Evolutionary conservation across 257 asterid genomes (phyloP), one percentile per base, ranked within the genome.

Genomic region (Voacanga thouarsii): DNA sequence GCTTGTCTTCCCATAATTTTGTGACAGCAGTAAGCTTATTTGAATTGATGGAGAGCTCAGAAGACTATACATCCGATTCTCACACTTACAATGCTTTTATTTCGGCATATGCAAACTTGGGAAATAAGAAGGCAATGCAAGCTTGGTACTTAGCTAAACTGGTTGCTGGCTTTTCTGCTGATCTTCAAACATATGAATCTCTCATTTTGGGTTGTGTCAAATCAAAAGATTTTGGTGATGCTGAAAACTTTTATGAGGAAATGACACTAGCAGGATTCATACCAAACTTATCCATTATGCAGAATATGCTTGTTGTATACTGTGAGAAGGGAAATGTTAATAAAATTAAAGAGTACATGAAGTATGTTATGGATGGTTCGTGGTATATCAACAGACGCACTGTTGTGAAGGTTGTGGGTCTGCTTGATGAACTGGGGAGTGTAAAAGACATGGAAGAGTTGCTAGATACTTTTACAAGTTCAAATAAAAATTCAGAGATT

Each of bases 11-110:
- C 0, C 80, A 85, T 70, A 86, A 86, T 83, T 61, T 84, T 24
- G 75, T 75, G 19, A 89, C 88, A 4, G 88, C 91, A 12, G 37
- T 87, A 75, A 87, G 91, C 86, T 83, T 89, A 33, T 87, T 83
- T 55, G 90, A 89, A 70, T 79, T 87, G 43, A 89, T 89, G 93
- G 84, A 76, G 77, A 44, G 51, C 30, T 89, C 90, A 0, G 88
- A 84, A 74, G 65, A 63, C 71, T 82, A 55, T 82, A 84, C 55
- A 66, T 85, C 89, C 0, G 66, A 85, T 84, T 79, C 88, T 18
- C 77, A 85, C 50, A 84, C 91, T 50, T 87, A 79, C 47, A 51
- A 78, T 61, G 80, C 89, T 50, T 87, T 89, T 80, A 83, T 89
- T 30, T 80, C 61, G 44, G 77, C 84, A 57, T 81, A 84, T 80